phyloP scores from a whole-genome alignment of 2,329 filamentous ascomycete genomes.

The Tetracladium maxilliforme region DNA sequence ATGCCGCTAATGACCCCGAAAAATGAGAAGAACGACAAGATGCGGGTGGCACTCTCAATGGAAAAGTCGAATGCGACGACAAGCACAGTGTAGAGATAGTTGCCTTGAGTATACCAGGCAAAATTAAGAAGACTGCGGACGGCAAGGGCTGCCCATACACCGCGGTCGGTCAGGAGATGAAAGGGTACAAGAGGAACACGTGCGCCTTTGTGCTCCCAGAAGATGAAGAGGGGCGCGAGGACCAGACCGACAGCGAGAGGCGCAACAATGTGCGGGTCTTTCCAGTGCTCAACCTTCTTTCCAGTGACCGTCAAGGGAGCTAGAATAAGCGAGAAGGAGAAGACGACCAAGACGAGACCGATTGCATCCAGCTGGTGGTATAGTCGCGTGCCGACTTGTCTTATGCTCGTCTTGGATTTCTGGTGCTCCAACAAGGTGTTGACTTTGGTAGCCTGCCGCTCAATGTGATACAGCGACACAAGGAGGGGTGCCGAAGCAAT shows the following conservation, averaged over 20 bases:
- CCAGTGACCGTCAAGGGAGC: slow-evolving; percentile 39
- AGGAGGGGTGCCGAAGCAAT: slow-evolving; percentile 41
- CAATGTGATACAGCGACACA: slow-evolving; percentile 31
- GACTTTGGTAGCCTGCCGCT: slow-evolving; percentile 33
- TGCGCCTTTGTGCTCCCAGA: slow-evolving; percentile 34
- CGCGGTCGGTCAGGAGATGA: slow-evolving; percentile 42
- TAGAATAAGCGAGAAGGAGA: slow-evolving; percentile 29
- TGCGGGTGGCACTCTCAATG: slow-evolving; percentile 38
- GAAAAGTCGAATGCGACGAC: slow-evolving; percentile 45
- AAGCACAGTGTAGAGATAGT: slow-evolving; percentile 50
- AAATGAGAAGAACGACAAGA: slow-evolving; percentile 43
- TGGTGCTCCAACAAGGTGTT: too few relatives aligned
- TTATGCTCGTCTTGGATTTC: too few relatives aligned
- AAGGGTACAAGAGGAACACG: slow-evolving; percentile 43
- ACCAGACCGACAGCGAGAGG: slow-evolving; percentile 34
- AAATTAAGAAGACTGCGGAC: slow-evolving; percentile 42
- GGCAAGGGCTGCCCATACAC: slow-evolving; percentile 47
- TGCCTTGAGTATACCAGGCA: slow-evolving; percentile 46
- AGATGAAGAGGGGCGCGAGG: slow-evolving; percentile 30
- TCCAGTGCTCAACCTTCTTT: slow-evolving; percentile 30
- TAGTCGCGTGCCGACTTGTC: slow-evolving; percentile 25
- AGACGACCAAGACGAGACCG: slow-evolving; percentile 29
- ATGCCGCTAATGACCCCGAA: slow-evolving; percentile 41
- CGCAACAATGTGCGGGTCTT: slow-evolving; percentile 30
- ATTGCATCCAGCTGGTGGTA: slow-evolving; percentile 40